These are phyloP conservation scores for Microcera coccophila DNA, from an alignment of 2,329 filamentous ascomycete genomes.

Conservation along the genomic window DNA sequence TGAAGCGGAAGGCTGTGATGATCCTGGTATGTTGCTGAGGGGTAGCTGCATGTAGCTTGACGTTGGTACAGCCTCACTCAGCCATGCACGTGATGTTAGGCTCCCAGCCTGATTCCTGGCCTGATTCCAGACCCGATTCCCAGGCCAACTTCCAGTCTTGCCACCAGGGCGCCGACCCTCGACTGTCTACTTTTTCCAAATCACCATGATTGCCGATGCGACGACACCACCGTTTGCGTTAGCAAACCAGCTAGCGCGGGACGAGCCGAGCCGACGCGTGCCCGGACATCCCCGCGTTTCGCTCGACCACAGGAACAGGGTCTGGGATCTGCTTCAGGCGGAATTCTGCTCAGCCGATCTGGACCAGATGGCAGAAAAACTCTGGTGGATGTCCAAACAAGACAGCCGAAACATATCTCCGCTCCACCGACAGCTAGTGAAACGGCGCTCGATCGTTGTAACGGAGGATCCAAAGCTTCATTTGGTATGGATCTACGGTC, in stretches of 20 bases:
- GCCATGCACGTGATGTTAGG: too few species aligned
- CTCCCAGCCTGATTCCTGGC: too few species aligned
- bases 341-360: conserved; percentile 9
- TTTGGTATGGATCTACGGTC: conserved; percentile 38
- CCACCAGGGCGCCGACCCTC: too few species aligned
- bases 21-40: too few species aligned
- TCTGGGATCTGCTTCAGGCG: conserved; percentile 2
- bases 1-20: too few species aligned
- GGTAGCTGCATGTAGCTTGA: too few species aligned
- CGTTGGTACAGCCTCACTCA: too few species aligned
- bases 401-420: conserved; percentile 28
- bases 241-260: conserved; percentile 3
- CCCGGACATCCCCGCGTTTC: conserved; percentile 5
- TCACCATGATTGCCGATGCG: too few species aligned
- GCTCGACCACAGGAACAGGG: conserved; percentile 1
- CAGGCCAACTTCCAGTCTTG: too few species aligned
- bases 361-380: conserved; percentile 4
- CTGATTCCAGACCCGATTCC: too few species aligned
- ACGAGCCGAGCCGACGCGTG: conserved; percentile 1
- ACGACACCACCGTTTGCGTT: conserved; percentile 4
- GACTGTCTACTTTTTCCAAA: too few species aligned
- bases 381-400: conserved; percentile 21
- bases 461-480: conserved; percentile 40
- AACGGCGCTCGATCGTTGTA: conserved; percentile 36
- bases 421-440: conserved; percentile 37